Base-by-base conservation (phyloP, 306 rosid species). In the Prunus dulcis region DNA sequence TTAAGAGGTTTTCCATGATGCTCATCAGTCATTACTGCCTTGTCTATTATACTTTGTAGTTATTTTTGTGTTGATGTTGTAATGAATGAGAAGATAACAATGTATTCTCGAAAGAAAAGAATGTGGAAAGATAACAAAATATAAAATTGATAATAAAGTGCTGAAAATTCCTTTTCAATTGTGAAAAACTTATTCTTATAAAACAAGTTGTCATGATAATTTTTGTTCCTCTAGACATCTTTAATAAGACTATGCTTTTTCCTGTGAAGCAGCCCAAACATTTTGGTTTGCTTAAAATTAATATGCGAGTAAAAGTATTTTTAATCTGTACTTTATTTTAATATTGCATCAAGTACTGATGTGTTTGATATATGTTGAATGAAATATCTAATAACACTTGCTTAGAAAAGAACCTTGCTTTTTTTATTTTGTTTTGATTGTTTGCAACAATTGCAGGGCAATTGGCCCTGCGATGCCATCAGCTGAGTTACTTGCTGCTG, bases 391-490 rank as follows among this genome's bases (percentile, higher is more conserved):
- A 12, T 25, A 27, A 23, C 32, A 60, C 30, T 22, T 43, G 17
- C 53, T 41, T 67, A 43, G 60, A 69, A 49, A 15, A 27, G 19
- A 28, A 27, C 58, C 28, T 28, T 3, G 2, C 28, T 11, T 51
- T 70, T 51, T 51, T 32, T 78, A 15, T 27, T 60, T 38, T 46
- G 18, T 14, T 67, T 51, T 27, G 20, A n/a, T 76, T 79, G 77
- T 61, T 84, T 71, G 64, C 64, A 80, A 76, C 72, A 32, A 66
- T 49, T 78, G 72, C 81, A 94, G 98, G 81, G 15, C 84, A 74
- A 87, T 94, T 78, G 97, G 98, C 72, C 98, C 97, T 76, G 92
- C 90, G 51, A 92, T 92, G 96, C 98, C 98, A 51, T 94, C 97
- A 13, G 91, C 96, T 66, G 98, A 94, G 82, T 86, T 94, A 51